Base-by-base conservation (phyloP, 495 filamentous ascomycete genomes). In the Hyaloscypha hepaticicola region DNA sequence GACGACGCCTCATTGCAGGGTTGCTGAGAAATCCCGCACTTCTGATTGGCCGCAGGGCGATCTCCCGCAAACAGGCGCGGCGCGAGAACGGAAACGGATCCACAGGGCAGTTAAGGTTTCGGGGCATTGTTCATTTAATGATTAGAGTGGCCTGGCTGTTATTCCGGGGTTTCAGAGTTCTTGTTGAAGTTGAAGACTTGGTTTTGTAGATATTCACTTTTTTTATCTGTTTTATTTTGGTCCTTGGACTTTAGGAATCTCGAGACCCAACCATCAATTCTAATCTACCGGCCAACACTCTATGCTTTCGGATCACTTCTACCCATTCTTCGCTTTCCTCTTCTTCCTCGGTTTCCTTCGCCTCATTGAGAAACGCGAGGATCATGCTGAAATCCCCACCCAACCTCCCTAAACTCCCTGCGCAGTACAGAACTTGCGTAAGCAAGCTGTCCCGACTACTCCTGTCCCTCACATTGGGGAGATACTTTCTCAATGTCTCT, bases 381-480 rank as follows among this genome's bases (percentile, higher is more conserved):
- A 97, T 85, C 77, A 96, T 79, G 49, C 93, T 90, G 78, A 98
- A 98, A 75, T 98, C 96, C 1, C 91, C 93, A 7, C 96, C 96
- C 0, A 98, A 77, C 28, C 96, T 84, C 6, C 95, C 95, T 65
- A 99, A 77, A 77, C 93, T 97, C 21, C 93, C 92, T 2, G 93
- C 93, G 68, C 94, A 97, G 77, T 98, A 99, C 22, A 98, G 80
- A 2, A 98, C 90, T 73, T 99, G 96, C 0, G 93, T 99, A 2
- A 98, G 77, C 61, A 99, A 77, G 70, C 91, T 95, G 67, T 99
- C 96, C 50, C 83, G 81, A 0, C 89, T 88, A 48, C 85, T 83
- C 49, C 87, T 87, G 70, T 98, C 94, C 67, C 83, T 82, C 19
- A 99, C 86, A 61, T 90, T 93, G 0, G 92, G 90, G 5, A 98